These are phyloP conservation scores for Ceratocystis alfenasii DNA, from an alignment of 2,329 filamentous ascomycete species.

Conservation along the genomic window DNA sequence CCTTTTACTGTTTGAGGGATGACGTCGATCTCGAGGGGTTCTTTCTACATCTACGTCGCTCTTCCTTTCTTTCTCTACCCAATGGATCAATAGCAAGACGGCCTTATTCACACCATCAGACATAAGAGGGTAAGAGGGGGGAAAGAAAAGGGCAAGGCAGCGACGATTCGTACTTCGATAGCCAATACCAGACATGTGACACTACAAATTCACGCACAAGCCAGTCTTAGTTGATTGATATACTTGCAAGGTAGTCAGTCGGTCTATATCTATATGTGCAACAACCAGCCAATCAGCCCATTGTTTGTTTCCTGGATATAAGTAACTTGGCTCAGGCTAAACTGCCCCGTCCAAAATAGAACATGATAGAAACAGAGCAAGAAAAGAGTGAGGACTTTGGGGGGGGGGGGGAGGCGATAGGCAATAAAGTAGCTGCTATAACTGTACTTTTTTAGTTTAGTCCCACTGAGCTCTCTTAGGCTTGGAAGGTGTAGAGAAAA, in stretches of 20 bases:
- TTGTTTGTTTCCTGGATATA: not conserved
- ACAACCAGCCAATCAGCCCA: not conserved
- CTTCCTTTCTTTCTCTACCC: not conserved
- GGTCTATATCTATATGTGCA: not conserved
- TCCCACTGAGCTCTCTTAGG: not conserved
- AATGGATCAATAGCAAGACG: not conserved
- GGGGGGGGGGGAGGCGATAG: not conserved
- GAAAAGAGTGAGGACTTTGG: not conserved
- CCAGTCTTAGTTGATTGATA: not conserved
- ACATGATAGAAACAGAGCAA: not conserved
- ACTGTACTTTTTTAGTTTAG: not conserved
- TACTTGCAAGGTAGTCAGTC: not conserved
- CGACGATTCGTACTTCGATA: not conserved
- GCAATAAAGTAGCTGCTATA: not conserved
- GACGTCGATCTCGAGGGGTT: not conserved
- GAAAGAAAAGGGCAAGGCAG: not conserved
- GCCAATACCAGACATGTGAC: not conserved
- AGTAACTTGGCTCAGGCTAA: not conserved
- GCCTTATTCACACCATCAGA: not conserved
- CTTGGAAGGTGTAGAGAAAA: not conserved
- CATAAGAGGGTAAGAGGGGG: not conserved
- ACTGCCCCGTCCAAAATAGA: slow-evolving; percentile 1
- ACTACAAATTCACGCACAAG: not conserved
- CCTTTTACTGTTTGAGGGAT: not conserved
- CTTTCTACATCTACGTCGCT: not conserved